Conservation (phyloP, 805 yeast species). For the Candida koratica region DNA sequence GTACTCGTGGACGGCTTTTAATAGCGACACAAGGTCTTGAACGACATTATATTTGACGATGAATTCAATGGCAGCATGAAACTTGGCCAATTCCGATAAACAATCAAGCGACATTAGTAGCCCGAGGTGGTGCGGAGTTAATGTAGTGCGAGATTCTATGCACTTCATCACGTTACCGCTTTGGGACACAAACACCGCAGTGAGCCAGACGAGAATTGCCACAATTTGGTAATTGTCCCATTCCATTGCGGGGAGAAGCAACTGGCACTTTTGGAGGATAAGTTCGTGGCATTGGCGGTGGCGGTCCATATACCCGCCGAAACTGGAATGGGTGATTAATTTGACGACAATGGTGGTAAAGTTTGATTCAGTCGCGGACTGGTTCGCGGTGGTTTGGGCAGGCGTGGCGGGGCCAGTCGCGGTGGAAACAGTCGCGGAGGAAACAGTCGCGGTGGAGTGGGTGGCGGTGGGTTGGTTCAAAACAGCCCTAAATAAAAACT, state of each 20-base stretch:
- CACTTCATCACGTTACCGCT: constrained; percentile 11
- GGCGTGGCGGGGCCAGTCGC: not conserved
- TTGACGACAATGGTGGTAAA: not conserved
- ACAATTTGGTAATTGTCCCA: constrained; percentile 40
- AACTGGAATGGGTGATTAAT: not conserved
- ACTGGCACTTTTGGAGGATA: constrained; percentile 31
- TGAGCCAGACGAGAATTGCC: constrained; percentile 40
- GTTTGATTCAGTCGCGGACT: not conserved
- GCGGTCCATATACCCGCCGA: no score
- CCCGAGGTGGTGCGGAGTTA: constrained; percentile 4
- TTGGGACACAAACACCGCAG: constrained; percentile 19
- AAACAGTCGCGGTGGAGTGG: constrained; percentile 16
- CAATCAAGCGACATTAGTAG: constrained; percentile 26
- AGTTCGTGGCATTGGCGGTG: no score
- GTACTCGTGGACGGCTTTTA: constrained; percentile 39
- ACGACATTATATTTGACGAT: constrained; percentile 39
- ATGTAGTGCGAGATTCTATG: not conserved
- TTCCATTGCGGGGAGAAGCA: constrained; percentile 34
- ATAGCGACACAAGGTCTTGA: constrained; percentile 30
- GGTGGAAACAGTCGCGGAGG: not conserved
- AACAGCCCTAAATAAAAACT: constrained; percentile 2
- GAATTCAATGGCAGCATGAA: constrained; percentile 37
- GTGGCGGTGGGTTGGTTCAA: constrained; percentile 7
- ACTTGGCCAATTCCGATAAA: constrained; percentile 39
- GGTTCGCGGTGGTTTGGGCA: not conserved